Percentiles rank a stretch among this genome's conserved stretches.
Evolutionary conservation across 805 yeast genomes (phyloP).

Genomic region (Wickerhamomyces rabaulensis): DNA sequence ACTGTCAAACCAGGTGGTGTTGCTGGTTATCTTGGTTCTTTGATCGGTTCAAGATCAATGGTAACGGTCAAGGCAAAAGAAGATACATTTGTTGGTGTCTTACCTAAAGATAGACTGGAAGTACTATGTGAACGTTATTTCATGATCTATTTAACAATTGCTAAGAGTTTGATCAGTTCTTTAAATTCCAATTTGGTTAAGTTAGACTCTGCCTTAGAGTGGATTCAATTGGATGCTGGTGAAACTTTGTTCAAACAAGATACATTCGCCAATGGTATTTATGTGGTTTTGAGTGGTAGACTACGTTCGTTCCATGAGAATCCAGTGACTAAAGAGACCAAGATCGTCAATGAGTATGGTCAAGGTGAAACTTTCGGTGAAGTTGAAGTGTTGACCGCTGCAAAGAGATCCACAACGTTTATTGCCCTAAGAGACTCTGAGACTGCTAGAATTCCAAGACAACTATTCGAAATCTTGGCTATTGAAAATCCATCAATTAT

Average conservation of each 20-base stretch:
- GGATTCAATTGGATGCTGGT: slow-evolving; percentile 92
- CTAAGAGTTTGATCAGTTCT: slow-evolving; percentile 63
- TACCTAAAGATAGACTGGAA: slow-evolving; percentile 60
- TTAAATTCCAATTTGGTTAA: slow-evolving; percentile 63
- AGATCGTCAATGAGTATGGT: slow-evolving; percentile 70
- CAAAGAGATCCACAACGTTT: slow-evolving; percentile 60
- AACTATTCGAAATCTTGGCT: slow-evolving; percentile 80
- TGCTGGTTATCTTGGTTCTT: slow-evolving; percentile 81
- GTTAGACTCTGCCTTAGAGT: slow-evolving; percentile 88
- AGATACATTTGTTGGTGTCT: slow-evolving; percentile 63
- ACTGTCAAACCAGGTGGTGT: slow-evolving; percentile 71
- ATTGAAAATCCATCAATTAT: slow-evolving; percentile 83
- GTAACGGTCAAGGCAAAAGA: slow-evolving; percentile 61
- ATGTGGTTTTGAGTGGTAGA: slow-evolving; percentile 84
- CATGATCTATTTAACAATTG: slow-evolving; percentile 69
- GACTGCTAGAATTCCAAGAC: slow-evolving; percentile 86
- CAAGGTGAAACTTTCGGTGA: slow-evolving; percentile 96
- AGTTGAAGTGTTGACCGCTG: slow-evolving; percentile 84
- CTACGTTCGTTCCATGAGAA: slow-evolving; percentile 47
- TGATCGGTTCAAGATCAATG: slow-evolving; percentile 75
- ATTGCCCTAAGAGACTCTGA: slow-evolving; percentile 93
- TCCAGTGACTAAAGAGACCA: slow-evolving; percentile 22
- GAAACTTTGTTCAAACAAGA: slow-evolving; percentile 74
- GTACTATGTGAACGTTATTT: slow-evolving; percentile 70
- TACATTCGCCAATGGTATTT: slow-evolving; percentile 85